Evolutionary conservation across 306 rosid genomes (phyloP).

Genomic region (Vicia villosa): DNA sequence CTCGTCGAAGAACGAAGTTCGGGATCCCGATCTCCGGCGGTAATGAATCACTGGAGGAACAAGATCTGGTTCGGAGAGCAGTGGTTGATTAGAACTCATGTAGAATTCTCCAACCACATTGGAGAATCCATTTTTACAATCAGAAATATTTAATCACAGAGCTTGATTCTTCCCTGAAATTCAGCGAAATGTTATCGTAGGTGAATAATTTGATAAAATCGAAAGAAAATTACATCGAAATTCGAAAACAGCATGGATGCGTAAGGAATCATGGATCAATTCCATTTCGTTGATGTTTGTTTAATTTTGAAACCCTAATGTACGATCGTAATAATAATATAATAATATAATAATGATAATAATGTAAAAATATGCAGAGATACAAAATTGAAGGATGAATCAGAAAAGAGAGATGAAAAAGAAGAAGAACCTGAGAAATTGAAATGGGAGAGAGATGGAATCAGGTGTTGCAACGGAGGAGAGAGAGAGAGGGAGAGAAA

Average conservation of each 20-base stretch:
- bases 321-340: background rate
- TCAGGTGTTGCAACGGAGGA: slow-evolving; percentile 1
- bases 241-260: background rate
- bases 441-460: slow-evolving; percentile 15
- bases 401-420: background rate
- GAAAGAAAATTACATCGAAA: background rate
- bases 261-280: slow-evolving; percentile 6
- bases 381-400: background rate
- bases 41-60: slow-evolving; percentile 41
- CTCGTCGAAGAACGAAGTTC: slow-evolving; percentile 23
- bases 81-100: slow-evolving; percentile 67
- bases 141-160: background rate
- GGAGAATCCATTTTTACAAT: slow-evolving; percentile 33
- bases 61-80: slow-evolving; percentile 54
- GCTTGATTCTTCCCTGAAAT: slow-evolving; percentile 18
- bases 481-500: slow-evolving; percentile 1
- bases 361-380: background rate
- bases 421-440: background rate
- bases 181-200: background rate
- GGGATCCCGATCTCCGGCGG: slow-evolving; percentile 40
- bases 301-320: slow-evolving; percentile 24
- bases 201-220: background rate
- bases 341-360: too few relatives aligned
- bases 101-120: slow-evolving; percentile 47
- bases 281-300: background rate